These are phyloP conservation scores for Mycena rebaudengoi DNA, from an alignment of 768 basidiomycete species.

Conservation along the genomic window DNA sequence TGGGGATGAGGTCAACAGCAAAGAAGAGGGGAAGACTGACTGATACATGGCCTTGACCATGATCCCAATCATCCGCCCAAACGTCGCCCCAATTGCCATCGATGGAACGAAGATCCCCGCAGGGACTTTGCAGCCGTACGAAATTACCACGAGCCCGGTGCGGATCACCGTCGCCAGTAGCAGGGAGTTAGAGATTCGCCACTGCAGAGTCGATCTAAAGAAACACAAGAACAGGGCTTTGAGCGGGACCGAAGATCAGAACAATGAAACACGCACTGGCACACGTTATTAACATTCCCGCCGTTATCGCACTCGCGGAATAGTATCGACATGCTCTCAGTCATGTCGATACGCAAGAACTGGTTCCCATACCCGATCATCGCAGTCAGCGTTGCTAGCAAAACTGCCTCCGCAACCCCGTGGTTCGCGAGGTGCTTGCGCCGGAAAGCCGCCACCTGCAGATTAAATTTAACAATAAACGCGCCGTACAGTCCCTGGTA, in stretches of 20 bases:
- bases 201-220: slow-evolving; percentile 84
- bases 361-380: slow-evolving; percentile 94
- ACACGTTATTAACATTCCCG: slow-evolving; percentile 86
- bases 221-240: not conserved
- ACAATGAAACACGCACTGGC: slow-evolving; percentile 76
- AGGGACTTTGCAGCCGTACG: slow-evolving; percentile 96
- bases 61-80: slow-evolving; percentile 97
- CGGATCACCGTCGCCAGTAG: slow-evolving; percentile 92
- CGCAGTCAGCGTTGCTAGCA: slow-evolving; percentile 87
- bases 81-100: slow-evolving; percentile 98
- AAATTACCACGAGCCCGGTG: slow-evolving; percentile 85
- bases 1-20: not conserved
- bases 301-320: slow-evolving; percentile 97
- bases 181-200: slow-evolving; percentile 94
- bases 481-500: slow-evolving; percentile 94
- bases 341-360: slow-evolving; percentile 97
- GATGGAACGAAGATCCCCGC: slow-evolving; percentile 98
- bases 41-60: slow-evolving; percentile 92
- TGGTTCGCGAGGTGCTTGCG: slow-evolving; percentile 87
- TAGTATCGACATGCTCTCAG: slow-evolving; percentile 91
- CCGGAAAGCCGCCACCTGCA: slow-evolving; percentile 94
- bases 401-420: slow-evolving; percentile 89
- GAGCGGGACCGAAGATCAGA: not conserved
- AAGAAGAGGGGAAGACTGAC: slow-evolving; percentile 50
- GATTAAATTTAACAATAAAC: slow-evolving; percentile 95